Percentiles rank a stretch among this genome's conserved stretches.
These are phyloP conservation scores for Sporothrix mexicana DNA, from an alignment of 2,329 filamentous ascomycete genomes.

Conservation along the genomic window DNA sequence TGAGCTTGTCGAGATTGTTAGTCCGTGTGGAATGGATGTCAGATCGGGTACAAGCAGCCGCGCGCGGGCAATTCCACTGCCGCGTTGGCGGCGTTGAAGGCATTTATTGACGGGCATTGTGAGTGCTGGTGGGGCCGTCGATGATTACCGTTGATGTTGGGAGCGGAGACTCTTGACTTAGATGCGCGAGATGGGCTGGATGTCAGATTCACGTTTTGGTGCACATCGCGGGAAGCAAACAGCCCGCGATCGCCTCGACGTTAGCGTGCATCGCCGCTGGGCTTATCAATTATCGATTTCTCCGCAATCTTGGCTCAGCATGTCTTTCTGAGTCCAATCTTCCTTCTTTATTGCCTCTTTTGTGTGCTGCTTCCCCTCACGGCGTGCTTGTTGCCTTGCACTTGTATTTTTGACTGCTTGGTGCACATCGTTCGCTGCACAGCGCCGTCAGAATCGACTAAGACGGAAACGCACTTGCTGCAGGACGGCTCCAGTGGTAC, in stretches of 20 bases:
- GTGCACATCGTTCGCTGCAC: background rate
- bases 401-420: background rate
- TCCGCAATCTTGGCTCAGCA: background rate
- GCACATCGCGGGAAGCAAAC: slow-evolving; percentile 22
- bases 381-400: slow-evolving; percentile 17
- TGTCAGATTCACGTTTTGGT: background rate
- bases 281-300: background rate
- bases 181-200: background rate
- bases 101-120: no score
- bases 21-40: background rate
- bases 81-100: background rate
- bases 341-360: background rate
- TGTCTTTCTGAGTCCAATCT: background rate
- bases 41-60: slow-evolving; percentile 17
- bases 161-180: background rate
- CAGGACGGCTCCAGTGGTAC: background rate
- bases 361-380: background rate
- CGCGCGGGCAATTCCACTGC: background rate
- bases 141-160: background rate
- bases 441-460: background rate
- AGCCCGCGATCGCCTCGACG: slow-evolving; percentile 8
- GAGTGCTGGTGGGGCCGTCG: no score
- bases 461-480: slow-evolving; percentile 11
- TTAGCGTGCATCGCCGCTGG: background rate
- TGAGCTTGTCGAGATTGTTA: background rate